phyloP scores from a whole-genome alignment of 805 yeast species.

The Saturnispora quitensis region DNA sequence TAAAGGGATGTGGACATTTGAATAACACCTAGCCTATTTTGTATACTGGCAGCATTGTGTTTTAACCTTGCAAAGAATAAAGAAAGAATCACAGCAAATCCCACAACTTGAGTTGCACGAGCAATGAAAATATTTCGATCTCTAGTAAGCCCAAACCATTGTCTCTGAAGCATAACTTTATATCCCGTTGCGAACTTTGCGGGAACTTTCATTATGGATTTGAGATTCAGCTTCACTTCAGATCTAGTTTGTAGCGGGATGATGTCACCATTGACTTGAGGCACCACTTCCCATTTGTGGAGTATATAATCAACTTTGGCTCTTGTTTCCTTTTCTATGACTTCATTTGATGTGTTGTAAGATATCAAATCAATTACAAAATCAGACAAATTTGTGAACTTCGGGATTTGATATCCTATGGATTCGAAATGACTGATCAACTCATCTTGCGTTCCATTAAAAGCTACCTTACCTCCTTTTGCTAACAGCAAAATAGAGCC shows the following conservation, averaged over 20 bases:
- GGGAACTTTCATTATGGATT: conserved; percentile 24
- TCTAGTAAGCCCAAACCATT: conserved; percentile 35
- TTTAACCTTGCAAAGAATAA: conserved; percentile 58
- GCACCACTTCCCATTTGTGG: conserved; percentile 28
- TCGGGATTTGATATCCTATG: conserved; percentile 50
- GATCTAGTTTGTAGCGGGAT: conserved; percentile 12
- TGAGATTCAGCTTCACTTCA: conserved; percentile 16
- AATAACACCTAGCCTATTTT: conserved; percentile 62
- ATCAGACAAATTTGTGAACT: conserved; percentile 63
- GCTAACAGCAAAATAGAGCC: conserved; percentile 67
- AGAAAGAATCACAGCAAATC: conserved; percentile 56
- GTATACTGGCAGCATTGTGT: conserved; percentile 41
- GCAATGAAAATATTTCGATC: conserved; percentile 54
- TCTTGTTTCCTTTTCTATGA: conserved; percentile 32
- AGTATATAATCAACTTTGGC: conserved; percentile 33
- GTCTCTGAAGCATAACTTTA: conserved; percentile 29
- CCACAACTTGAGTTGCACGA: conserved; percentile 53
- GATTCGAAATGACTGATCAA: conserved; percentile 40
- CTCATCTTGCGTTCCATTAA: conserved; percentile 44
- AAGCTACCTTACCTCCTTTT: conserved; percentile 63
- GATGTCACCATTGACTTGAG: not conserved
- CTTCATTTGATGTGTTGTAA: conserved; percentile 36
- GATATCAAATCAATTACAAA: conserved; percentile 63
- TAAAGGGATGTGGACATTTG: conserved; percentile 68
- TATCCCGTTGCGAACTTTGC: conserved; percentile 29